Percentiles rank a stretch among this genome's conserved stretches.
Conservation (phyloP, 192 early-diverging fungal species). For the Phycomyces blakesleeanus region DNA sequence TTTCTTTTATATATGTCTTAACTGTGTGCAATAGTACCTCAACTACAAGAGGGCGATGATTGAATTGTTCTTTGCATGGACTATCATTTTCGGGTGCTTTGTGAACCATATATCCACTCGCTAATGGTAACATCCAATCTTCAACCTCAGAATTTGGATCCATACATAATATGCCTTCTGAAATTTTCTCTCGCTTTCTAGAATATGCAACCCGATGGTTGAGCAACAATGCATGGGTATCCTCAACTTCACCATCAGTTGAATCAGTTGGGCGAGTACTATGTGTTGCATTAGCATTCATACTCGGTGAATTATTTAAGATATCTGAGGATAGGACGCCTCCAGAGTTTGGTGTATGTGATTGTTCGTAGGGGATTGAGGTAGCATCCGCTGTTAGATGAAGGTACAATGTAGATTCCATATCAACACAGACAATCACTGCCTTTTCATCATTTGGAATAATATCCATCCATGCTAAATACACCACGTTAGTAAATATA, state of each 20-base stretch:
- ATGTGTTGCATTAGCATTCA: neutral
- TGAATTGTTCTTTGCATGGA: conserved; percentile 42
- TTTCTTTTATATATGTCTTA: neutral
- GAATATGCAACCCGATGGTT: conserved; percentile 49
- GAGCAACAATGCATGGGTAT: conserved; percentile 44
- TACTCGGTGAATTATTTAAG: neutral
- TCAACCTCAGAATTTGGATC: conserved; percentile 17
- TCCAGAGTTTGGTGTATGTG: conserved; percentile 13
- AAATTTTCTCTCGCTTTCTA: conserved; percentile 27
- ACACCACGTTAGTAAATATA: conserved; percentile 11
- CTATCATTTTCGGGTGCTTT: conserved; percentile 37
- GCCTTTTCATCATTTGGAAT: conserved; percentile 24
- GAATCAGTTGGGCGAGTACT: neutral
- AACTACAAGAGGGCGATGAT: conserved; percentile 35
- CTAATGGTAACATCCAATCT: conserved; percentile 43
- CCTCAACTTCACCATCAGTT: conserved; percentile 10
- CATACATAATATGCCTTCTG: conserved; percentile 11
- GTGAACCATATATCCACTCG: conserved; percentile 48
- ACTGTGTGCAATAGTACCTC: conserved; percentile 28
- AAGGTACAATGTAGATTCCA: conserved; percentile 29
- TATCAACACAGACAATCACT: conserved; percentile 30
- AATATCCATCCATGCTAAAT: conserved; percentile 26
- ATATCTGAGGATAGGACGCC: conserved; percentile 4
- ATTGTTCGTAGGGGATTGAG: conserved; percentile 1
- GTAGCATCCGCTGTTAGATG: neutral